Base-by-base conservation (phyloP, 257 asterid species). In the Nicotiana tabacum region DNA sequence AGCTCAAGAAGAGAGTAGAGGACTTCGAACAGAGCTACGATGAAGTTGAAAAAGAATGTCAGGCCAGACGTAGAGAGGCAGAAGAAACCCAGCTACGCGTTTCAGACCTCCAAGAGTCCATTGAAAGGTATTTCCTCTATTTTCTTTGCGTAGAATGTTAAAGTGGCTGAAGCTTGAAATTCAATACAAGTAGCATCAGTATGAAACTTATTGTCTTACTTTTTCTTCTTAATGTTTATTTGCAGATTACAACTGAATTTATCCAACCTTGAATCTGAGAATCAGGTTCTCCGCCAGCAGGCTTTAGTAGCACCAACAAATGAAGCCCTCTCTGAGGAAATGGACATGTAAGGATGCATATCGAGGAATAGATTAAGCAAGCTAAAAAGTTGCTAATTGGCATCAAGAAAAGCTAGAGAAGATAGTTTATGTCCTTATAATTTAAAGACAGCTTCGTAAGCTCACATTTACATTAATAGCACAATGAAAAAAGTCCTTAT, bases 211-310 rank as follows among this genome's bases (percentile, higher is more conserved):
- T 60, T 62, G 35, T 79, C 81, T 80, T 81, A 86, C 77, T 72
- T 30, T 81, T 78, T 82, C 85, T 39, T 61, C 83, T 85, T 80
- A 60, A 81, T 70, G 81, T 82, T 24, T 84, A 64, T 67, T 67
- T 86, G 76, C 96, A 95, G 97, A 89, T 83, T 95, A 84, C 95
- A 92, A 88, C 83, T 81, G 85, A 95, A 92, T 85, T 76, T 93
- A 78, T 92, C 97, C 77, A 95, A 92, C 87, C 97, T 93, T 67
- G 98, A 95, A 81, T 89, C 97, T 2, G 98, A 95, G 92, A 95
- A 95, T 88, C 97, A 91, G 90, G 95, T 95, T 87, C 92, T 95
- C 61, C 93, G 98, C 27, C 97, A 95, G 90, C 97, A 95, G 91
- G 97, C 93, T 84, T 90, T 93, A 90, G 93, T 88, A 78, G 91